Conservation (phyloP, 441 rosid species). For the Aquilaria agallochum region DNA sequence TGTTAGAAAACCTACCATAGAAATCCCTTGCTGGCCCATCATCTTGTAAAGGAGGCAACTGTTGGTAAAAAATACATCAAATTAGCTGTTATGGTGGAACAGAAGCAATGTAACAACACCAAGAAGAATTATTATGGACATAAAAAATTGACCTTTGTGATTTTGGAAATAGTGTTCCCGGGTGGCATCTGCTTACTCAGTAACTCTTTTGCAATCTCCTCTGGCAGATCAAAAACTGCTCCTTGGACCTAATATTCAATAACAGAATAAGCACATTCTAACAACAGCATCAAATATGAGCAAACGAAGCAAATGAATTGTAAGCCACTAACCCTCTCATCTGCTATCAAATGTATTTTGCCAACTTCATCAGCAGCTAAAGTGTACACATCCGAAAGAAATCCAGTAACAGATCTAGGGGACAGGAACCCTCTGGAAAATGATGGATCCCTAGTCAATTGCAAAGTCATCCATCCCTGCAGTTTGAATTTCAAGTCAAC, state of each 20-base stretch:
- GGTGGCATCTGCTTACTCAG: conserved; percentile 66
- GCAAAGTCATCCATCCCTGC: conserved; percentile 92
- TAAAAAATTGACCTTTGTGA: conserved; percentile 55
- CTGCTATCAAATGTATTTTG: conserved; percentile 82
- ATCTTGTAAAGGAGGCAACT: conserved; percentile 94
- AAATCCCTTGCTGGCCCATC: conserved; percentile 83
- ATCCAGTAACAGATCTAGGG: conserved; percentile 89
- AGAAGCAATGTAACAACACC: neutral
- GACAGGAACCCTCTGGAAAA: conserved; percentile 70
- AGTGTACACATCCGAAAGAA: conserved; percentile 78
- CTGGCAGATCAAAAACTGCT: conserved; percentile 95
- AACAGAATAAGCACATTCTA: neutral
- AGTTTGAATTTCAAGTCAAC: conserved; percentile 5
- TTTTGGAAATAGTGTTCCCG: conserved; percentile 73
- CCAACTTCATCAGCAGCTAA: conserved; percentile 94
- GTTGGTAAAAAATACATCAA: conserved; percentile 15
- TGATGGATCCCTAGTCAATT: conserved; percentile 70
- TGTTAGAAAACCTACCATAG: conserved; percentile 79
- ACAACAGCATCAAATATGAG: conserved; percentile 1
- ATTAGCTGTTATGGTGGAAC: neutral
- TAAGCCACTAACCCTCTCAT: conserved; percentile 61
- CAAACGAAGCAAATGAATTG: conserved; percentile 5
- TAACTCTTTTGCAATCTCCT: conserved; percentile 84
- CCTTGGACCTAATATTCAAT: conserved; percentile 74
- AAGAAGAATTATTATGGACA: conserved; percentile 1